Evolutionary conservation across 192 early-diverging fungal genomes (phyloP), one percentile per base, ranked within the genome.

Genomic region (Podila clonocystis): DNA sequence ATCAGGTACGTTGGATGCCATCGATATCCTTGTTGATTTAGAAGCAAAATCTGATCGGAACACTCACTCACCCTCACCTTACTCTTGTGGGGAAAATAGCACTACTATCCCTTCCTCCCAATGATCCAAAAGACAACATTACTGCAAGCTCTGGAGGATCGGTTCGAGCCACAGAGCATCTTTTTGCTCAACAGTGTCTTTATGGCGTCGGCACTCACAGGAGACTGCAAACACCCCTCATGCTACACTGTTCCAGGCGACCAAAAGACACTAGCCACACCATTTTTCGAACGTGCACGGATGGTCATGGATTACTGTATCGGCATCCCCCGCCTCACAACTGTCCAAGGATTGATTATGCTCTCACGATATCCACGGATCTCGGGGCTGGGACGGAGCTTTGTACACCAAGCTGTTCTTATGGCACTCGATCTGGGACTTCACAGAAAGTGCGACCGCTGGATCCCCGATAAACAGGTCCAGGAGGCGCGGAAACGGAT

Each of bases 271-370:
- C 49, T 80, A 17, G 77, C 29, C 4, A 80, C 70, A 31, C 77
- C 77, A 4, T 80, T 80, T 30, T 80, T 80, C 60, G 77, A 73
- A 41, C 70, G 77, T 5, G 77, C 77, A 34, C 63, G 77, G 29
- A 72, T 73, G 71, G 77, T 80, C 22, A 55, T 80, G 55, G 77
- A 80, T 19, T 80, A 73, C 34, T 80, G 77, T 57, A 61, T 80
- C 29, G 77, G 77, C 12, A 80, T 80, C 30, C 77, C 77, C 22
- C 38, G 77, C 60, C 62, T 80, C 4, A 68, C 77, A 8, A 80
- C 77, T 12, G 77, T 80, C 0, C 77, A 80, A 34, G 77, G 77
- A 20, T 38, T 80, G 22, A 65, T 80, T 17, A 80, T 80, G 77
- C 67, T 80, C 19, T 72, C 77, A 11, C 70, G 77, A 8, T 80